Conservation (phyloP, 176 grass and related monocot species). For the Areca catechu region DNA sequence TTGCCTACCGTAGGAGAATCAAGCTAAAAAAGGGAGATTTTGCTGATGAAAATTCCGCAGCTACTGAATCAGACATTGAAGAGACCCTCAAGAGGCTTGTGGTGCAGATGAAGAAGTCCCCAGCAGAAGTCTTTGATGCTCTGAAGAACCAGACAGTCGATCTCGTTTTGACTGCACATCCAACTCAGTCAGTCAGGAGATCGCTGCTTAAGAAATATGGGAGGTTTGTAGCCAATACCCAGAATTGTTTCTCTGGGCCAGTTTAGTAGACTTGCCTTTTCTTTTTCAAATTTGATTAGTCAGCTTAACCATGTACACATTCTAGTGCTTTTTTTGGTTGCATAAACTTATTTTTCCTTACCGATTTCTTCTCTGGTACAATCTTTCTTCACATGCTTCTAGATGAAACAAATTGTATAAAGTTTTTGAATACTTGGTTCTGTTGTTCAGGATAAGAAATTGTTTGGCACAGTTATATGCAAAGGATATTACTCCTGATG, state of each 20-base stretch:
- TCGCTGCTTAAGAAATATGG: slow-evolving; percentile 92
- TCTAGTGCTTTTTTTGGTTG: no score
- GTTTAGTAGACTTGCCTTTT: no score
- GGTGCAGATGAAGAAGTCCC: slow-evolving; percentile 57
- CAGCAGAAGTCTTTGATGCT: slow-evolving; percentile 72
- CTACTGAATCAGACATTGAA: slow-evolving; percentile 85
- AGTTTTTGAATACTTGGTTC: slow-evolving; percentile 1
- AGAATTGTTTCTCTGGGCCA: no score
- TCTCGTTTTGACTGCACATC: slow-evolving; percentile 89
- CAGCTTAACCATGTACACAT: no score
- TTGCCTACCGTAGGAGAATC: slow-evolving; percentile 67
- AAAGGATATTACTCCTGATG: slow-evolving; percentile 90
- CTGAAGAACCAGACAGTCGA: slow-evolving; percentile 82
- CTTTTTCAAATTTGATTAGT: no score
- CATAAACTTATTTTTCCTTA: no score
- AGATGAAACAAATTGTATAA: no score
- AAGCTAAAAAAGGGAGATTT: slow-evolving; percentile 92
- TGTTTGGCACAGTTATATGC: slow-evolving; percentile 63
- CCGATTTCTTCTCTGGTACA: no score
- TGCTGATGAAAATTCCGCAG: slow-evolving; percentile 78
- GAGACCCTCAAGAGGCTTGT: slow-evolving; percentile 81
- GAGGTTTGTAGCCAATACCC: slow-evolving; percentile 35
- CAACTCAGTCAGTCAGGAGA: slow-evolving; percentile 85
- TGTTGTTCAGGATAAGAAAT: slow-evolving; percentile 61
- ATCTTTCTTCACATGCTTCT: no score